Conservation (phyloP, 129 eudicot species). For the Rutidosis leptorrhynchoides region DNA sequence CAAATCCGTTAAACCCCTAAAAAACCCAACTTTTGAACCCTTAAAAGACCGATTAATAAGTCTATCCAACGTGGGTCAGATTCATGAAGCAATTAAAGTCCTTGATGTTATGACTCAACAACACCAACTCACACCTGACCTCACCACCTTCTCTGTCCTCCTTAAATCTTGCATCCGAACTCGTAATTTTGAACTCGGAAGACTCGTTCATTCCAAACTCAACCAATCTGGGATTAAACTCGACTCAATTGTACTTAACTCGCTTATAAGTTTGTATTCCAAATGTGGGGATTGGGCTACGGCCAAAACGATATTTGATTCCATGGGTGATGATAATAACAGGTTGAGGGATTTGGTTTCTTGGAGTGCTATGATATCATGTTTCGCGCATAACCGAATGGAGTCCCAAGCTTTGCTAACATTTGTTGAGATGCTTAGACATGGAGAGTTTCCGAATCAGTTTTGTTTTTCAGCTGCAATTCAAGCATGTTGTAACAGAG, state of each 20-base stretch:
- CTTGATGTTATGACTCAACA: conserved; percentile 45
- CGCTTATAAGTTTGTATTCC: conserved; percentile 57
- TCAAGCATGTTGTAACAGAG: conserved; percentile 48
- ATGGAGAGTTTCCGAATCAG: conserved; percentile 57
- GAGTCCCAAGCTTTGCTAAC: conserved; percentile 39
- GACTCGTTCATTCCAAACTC: conserved; percentile 46
- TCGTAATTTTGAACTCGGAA: conserved; percentile 46
- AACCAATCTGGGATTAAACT: conserved; percentile 32
- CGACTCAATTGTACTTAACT: conserved; percentile 45
- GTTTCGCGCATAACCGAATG: conserved; percentile 49
- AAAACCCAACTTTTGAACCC: conserved; percentile 27
- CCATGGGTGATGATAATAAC: conserved; percentile 36
- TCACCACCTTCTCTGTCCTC: conserved; percentile 52
- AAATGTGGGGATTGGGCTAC: conserved; percentile 63
- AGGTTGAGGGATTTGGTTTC: conserved; percentile 53
- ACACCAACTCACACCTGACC: conserved; percentile 44
- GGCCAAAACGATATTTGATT: conserved; percentile 48
- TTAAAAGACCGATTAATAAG: conserved; percentile 44
- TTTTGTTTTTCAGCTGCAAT: conserved; percentile 55
- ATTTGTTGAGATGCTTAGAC: conserved; percentile 57
- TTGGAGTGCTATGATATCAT: conserved; percentile 66
- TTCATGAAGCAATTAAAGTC: conserved; percentile 49
- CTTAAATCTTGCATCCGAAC: conserved; percentile 71
- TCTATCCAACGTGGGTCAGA: conserved; percentile 42
- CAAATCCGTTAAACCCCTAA: conserved; percentile 17